Conservation (phyloP, 306 rosid genomes). For the Prunus padus region DNA sequence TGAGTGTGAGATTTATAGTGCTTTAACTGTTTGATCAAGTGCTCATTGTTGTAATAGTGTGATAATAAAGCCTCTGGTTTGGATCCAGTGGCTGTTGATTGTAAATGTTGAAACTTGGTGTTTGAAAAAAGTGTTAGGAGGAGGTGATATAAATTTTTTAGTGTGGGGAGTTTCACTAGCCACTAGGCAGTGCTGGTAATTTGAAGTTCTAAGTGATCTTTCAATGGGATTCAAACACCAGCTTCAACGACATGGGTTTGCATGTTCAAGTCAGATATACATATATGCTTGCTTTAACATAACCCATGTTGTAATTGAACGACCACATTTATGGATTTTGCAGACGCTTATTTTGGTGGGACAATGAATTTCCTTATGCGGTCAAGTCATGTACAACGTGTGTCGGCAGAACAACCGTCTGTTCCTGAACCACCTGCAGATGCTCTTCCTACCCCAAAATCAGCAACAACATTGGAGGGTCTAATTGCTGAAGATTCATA, state of each 20-base stretch:
- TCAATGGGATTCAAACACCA: background rate
- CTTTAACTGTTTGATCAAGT: slow-evolving; percentile 2
- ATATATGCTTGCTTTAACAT: background rate
- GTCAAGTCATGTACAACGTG: slow-evolving; percentile 44
- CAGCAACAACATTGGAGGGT: slow-evolving; percentile 51
- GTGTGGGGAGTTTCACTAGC: background rate
- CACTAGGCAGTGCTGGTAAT: background rate
- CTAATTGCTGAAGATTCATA: slow-evolving; percentile 49
- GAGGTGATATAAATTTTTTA: background rate
- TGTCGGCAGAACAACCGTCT: slow-evolving; percentile 45
- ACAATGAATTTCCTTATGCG: slow-evolving; percentile 78
- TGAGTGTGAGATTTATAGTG: background rate
- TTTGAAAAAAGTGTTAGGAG: background rate
- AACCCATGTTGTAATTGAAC: background rate
- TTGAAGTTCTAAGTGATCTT: background rate
- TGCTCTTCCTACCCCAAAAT: slow-evolving; percentile 37
- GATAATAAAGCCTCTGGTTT: background rate
- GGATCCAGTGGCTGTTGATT: background rate
- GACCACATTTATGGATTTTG: slow-evolving; percentile 19
- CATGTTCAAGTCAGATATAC: slow-evolving; percentile 4
- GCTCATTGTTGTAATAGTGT: background rate
- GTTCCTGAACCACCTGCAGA: slow-evolving; percentile 42
- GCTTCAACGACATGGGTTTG: background rate
- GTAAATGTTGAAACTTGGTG: background rate
- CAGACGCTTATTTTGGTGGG: slow-evolving; percentile 26